Percentiles rank a stretch among this genome's conserved stretches.
Evolutionary conservation across 176 grass and related monocot species (phyloP).

Genomic region (Olyra latifolia): DNA sequence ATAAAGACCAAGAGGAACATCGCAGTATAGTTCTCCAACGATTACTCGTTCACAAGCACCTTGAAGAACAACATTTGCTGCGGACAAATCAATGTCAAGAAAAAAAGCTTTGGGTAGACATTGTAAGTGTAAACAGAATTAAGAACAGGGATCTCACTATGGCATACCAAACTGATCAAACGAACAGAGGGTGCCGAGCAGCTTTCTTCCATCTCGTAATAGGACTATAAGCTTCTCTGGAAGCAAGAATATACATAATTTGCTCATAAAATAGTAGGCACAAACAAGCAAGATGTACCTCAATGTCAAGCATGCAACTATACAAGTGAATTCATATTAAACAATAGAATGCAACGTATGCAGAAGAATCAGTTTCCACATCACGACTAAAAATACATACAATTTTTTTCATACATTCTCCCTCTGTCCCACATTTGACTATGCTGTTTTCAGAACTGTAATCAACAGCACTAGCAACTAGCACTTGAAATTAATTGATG

Average conservation of each 20-base stretch:
- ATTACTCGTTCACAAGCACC: slow-evolving; percentile 91
- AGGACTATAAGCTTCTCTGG: slow-evolving; percentile 92
- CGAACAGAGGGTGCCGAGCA: slow-evolving; percentile 85
- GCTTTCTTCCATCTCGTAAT: slow-evolving; percentile 80
- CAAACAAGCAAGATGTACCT: not conserved
- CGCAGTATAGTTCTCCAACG: slow-evolving; percentile 83
- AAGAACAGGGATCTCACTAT: not conserved
- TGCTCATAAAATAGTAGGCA: not conserved
- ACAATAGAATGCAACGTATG: not conserved
- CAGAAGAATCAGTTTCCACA: not conserved
- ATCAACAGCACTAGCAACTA: not conserved
- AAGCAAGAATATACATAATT: slow-evolving; percentile 12
- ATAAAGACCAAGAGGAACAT: slow-evolving; percentile 87
- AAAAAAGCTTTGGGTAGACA: slow-evolving; percentile 17
- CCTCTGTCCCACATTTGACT: not conserved
- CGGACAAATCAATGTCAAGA: slow-evolving; percentile 6
- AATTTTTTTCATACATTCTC: not conserved
- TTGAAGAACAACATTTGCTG: slow-evolving; percentile 93
- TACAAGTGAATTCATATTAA: not conserved
- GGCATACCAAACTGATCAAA: slow-evolving; percentile 91
- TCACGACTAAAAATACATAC: not conserved
- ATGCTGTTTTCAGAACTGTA: not conserved
- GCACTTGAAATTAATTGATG: not conserved
- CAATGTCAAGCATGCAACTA: not conserved
- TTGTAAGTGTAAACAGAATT: not conserved